phyloP scores from a whole-genome alignment of 1,284 basidiomycete species.

The Vanrija humicola region DNA sequence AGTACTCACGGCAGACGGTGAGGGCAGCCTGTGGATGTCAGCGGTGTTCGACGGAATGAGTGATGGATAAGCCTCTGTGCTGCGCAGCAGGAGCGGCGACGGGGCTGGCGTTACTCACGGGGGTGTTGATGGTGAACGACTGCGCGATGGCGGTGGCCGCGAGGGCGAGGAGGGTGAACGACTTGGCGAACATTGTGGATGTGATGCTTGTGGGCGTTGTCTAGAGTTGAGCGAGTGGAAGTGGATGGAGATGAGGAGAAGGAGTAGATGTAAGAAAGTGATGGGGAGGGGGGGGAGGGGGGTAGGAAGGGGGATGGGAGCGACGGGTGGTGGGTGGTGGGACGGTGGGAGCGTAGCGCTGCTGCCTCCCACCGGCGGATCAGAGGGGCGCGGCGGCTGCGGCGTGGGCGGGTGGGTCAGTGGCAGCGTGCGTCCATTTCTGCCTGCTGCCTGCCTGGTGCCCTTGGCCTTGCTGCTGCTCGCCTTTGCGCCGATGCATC shows the following conservation, averaged over 20 bases:
- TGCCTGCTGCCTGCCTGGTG: too few relatives aligned
- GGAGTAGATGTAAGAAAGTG: slow-evolving; percentile 1
- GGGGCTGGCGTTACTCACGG: slow-evolving; percentile 25
- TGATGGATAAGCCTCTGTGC: neutral
- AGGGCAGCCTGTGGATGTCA: slow-evolving; percentile 27
- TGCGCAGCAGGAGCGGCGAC: too few relatives aligned
- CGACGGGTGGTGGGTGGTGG: too few relatives aligned
- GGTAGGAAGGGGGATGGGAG: neutral
- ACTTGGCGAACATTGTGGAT: slow-evolving; percentile 29
- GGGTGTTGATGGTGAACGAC: slow-evolving; percentile 34
- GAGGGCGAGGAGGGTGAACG: slow-evolving; percentile 23
- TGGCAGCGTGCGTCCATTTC: too few relatives aligned
- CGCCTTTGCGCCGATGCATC: too few relatives aligned
- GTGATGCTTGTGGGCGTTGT: neutral
- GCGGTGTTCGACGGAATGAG: neutral
- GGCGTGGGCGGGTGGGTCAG: too few relatives aligned
- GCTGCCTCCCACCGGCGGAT: too few relatives aligned
- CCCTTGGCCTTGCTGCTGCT: too few relatives aligned
- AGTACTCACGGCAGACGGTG: slow-evolving; percentile 39
- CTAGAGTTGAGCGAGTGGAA: neutral
- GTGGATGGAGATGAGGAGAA: neutral
- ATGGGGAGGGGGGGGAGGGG: neutral
- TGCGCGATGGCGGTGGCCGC: slow-evolving; percentile 32
- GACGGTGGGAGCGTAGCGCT: too few relatives aligned
- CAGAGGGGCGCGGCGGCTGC: too few relatives aligned